Percentiles rank a stretch among this genome's conserved stretches.
Conservation (phyloP, 176 grass and related monocot species). For the Musa acuminata region DNA sequence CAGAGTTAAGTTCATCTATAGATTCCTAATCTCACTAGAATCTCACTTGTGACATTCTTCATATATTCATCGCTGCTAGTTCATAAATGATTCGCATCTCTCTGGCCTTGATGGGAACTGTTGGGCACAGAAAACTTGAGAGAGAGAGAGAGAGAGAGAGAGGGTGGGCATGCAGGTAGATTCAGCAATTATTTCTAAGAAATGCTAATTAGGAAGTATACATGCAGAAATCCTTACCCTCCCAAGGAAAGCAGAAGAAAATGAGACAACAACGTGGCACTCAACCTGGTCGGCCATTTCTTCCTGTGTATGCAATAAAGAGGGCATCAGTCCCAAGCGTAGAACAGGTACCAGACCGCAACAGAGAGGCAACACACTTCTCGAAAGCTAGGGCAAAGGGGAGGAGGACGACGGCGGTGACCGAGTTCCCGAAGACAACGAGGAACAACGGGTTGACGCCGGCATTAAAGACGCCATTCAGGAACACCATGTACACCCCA, state of each 20-base stretch:
- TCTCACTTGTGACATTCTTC: not conserved
- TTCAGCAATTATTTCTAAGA: not conserved
- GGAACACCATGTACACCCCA: conserved; percentile 36
- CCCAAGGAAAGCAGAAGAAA: conserved; percentile 37
- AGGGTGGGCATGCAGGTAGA: too few relatives aligned
- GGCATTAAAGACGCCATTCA: conserved; percentile 18
- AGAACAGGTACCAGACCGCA: not conserved
- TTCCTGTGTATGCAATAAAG: conserved; percentile 27
- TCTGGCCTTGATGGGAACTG: too few relatives aligned
- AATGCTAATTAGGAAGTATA: not conserved
- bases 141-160: not conserved
- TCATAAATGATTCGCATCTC: not conserved
- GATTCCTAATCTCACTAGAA: not conserved
- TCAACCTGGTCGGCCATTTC: conserved; percentile 42
- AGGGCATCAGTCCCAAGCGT: not conserved
- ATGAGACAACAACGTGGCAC: conserved; percentile 24
- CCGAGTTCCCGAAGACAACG: conserved; percentile 15
- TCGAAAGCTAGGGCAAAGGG: conserved; percentile 52
- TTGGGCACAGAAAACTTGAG: not conserved
- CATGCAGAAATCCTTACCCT: conserved; percentile 28
- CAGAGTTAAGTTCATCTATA: not conserved
- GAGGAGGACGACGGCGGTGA: conserved; percentile 33
- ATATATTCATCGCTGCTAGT: too few relatives aligned
- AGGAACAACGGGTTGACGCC: conserved; percentile 38
- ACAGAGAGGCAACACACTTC: conserved; percentile 5